phyloP scores from a whole-genome alignment of 179 eudicot species.

The Beta corolliflora region DNA sequence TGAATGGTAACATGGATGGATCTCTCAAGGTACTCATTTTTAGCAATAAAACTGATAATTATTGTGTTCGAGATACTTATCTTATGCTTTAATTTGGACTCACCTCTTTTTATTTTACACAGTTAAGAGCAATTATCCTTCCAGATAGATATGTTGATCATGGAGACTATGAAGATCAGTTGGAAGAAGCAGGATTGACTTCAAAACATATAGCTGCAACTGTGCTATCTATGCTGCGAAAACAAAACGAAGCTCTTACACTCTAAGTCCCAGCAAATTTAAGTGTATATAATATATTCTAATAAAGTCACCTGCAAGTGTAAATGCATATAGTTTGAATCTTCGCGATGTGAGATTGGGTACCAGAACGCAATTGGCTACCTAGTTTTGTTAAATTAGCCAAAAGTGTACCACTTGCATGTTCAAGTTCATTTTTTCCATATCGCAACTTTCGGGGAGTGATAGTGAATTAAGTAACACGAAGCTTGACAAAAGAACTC shows the following conservation, averaged over 20 bases:
- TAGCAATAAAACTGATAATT: background rate
- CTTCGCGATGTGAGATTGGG: too few relatives aligned
- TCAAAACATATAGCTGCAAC: constrained; percentile 66
- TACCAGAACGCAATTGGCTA: too few relatives aligned
- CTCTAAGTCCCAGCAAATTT: constrained; percentile 2
- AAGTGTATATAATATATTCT: background rate
- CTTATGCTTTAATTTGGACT: background rate
- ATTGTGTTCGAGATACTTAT: background rate
- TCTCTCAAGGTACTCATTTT: constrained; percentile 54
- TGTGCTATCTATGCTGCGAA: constrained; percentile 58
- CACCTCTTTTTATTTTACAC: constrained; percentile 16
- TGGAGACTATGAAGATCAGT: constrained; percentile 64
- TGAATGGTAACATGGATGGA: constrained; percentile 65
- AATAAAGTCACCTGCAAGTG: background rate
- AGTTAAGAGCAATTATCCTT: constrained; percentile 74
- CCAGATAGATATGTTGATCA: constrained; percentile 78
- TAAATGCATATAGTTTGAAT: background rate
- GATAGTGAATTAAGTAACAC: too few relatives aligned
- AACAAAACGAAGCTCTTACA: constrained; percentile 44
- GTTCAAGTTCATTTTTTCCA: too few relatives aligned
- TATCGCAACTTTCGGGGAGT: too few relatives aligned
- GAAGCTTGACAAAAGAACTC: too few relatives aligned
- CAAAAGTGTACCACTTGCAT: too few relatives aligned
- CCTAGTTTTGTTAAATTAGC: too few relatives aligned
- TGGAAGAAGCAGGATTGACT: constrained; percentile 72